Percentiles rank a stretch among this genome's conserved stretches.
Evolutionary conservation across 2,329 filamentous ascomycete genomes (phyloP).

Genomic region (Juglanconis oblonga): DNA sequence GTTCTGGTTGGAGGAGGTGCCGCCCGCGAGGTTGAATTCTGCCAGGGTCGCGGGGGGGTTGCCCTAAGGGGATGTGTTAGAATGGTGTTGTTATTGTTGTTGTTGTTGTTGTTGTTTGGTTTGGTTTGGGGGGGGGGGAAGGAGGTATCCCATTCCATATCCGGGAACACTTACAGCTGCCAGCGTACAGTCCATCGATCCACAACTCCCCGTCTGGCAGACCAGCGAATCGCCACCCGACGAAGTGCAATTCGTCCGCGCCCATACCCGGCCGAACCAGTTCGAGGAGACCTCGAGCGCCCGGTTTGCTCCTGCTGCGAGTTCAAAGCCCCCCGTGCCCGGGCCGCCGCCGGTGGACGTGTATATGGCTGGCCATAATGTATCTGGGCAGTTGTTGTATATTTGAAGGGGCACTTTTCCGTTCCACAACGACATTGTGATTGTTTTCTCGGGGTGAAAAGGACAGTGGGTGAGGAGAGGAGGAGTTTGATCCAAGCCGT

Average conservation of each 20-base stretch:
- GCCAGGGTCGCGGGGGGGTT: constrained; percentile 72
- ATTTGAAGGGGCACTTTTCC: constrained; percentile 58
- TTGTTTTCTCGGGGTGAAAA: background rate
- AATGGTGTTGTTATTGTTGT: too few relatives aligned
- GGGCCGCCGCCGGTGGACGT: constrained; percentile 72
- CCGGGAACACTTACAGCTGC: constrained; percentile 5
- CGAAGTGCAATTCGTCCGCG: constrained; percentile 79
- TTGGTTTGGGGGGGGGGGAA: background rate
- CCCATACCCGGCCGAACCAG: constrained; percentile 83
- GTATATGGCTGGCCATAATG: constrained; percentile 72
- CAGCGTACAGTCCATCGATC: constrained; percentile 52
- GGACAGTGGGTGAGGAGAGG: too few relatives aligned
- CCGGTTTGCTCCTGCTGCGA: constrained; percentile 55
- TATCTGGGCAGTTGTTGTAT: constrained; percentile 68
- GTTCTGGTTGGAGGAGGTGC: constrained; percentile 57
- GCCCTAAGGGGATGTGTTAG: constrained; percentile 46
- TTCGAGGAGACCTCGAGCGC: constrained; percentile 65
- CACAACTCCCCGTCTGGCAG: constrained; percentile 46
- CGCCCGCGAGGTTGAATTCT: constrained; percentile 74
- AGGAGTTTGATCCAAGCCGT: too few relatives aligned
- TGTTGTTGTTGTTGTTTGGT: too few relatives aligned
- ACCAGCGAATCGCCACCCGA: constrained; percentile 50
- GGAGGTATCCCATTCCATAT: background rate
- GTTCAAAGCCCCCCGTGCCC: constrained; percentile 64
- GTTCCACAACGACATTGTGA: constrained; percentile 16